phyloP scores from a whole-genome alignment of 208 protist genomes.

The Trypanosoma mega region DNA sequence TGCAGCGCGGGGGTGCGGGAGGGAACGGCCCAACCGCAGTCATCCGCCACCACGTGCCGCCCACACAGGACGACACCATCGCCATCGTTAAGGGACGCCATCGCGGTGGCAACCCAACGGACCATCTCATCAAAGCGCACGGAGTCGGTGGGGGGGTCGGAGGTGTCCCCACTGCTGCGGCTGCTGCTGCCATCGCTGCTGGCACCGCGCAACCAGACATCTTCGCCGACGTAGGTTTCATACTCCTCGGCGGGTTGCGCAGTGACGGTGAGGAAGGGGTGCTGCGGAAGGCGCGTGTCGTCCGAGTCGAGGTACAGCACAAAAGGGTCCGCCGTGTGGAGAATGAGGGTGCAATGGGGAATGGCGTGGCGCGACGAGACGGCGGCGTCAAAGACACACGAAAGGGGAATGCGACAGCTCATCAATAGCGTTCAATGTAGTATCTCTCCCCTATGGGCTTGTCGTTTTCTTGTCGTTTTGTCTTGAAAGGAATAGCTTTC shows the following conservation, averaged over 20 bases:
- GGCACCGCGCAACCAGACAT: conserved; percentile 40
- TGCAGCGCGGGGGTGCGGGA: conserved; percentile 55
- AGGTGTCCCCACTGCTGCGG: neutral
- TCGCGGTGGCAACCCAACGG: conserved; percentile 40
- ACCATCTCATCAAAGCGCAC: conserved; percentile 54
- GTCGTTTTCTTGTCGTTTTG: too few species aligned
- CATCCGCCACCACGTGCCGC: conserved; percentile 71
- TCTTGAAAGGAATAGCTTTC: too few species aligned
- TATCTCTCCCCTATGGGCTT: too few species aligned
- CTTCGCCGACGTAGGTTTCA: conserved; percentile 82
- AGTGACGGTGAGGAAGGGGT: conserved; percentile 36
- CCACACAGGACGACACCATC: conserved; percentile 81
- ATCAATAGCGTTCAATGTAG: too few species aligned
- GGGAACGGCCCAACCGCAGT: conserved; percentile 71
- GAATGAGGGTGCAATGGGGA: conserved; percentile 51
- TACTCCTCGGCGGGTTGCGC: conserved; percentile 52
- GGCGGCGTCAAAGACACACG: conserved; percentile 36
- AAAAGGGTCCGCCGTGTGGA: conserved; percentile 38
- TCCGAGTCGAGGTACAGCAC: conserved; percentile 72
- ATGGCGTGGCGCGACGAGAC: conserved; percentile 40
- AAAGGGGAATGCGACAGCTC: conserved; percentile 71
- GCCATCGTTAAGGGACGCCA: conserved; percentile 24
- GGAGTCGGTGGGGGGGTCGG: neutral
- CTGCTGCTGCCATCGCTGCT: neutral
- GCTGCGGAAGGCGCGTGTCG: conserved; percentile 70